Percentiles rank a stretch among this genome's conserved stretches.
These are phyloP conservation scores for Withania somnifera DNA, from an alignment of 305 asterid genomes.

Conservation along the genomic window DNA sequence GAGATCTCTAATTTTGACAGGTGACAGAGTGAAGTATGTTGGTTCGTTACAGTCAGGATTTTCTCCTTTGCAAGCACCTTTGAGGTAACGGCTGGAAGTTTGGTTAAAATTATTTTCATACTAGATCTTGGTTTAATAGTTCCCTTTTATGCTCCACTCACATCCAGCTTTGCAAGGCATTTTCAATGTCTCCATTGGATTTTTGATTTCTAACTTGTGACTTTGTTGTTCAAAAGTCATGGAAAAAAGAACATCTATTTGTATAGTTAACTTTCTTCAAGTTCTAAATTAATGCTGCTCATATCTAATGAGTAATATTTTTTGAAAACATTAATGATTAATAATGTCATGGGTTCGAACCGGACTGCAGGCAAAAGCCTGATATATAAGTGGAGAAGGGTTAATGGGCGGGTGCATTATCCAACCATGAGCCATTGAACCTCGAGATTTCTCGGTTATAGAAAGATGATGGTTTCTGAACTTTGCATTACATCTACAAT, in stretches of 20 bases:
- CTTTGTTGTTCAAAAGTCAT: neutral
- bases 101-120: neutral
- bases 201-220: neutral
- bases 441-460: neutral
- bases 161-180: neutral
- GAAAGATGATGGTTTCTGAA: neutral
- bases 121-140: neutral
- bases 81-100: constrained; percentile 31
- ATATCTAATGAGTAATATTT: neutral
- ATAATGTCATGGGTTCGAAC: neutral
- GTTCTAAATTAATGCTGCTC: neutral
- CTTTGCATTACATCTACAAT: neutral
- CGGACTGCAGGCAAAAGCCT: neutral
- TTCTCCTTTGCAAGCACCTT: constrained; percentile 38
- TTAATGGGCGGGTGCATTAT: neutral
- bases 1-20: constrained; percentile 30
- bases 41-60: constrained; percentile 45
- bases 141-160: neutral
- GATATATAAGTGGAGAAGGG: neutral
- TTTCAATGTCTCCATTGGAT: neutral
- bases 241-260: neutral
- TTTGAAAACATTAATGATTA: neutral
- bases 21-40: constrained; percentile 78
- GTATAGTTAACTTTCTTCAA: neutral
- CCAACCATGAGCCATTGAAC: neutral